A percentile compares a stretch with the other conserved stretches of the same genome.
Evolutionary conservation across 805 yeast genomes (phyloP).

Genomic region (Kodamaea neixiangensis): DNA sequence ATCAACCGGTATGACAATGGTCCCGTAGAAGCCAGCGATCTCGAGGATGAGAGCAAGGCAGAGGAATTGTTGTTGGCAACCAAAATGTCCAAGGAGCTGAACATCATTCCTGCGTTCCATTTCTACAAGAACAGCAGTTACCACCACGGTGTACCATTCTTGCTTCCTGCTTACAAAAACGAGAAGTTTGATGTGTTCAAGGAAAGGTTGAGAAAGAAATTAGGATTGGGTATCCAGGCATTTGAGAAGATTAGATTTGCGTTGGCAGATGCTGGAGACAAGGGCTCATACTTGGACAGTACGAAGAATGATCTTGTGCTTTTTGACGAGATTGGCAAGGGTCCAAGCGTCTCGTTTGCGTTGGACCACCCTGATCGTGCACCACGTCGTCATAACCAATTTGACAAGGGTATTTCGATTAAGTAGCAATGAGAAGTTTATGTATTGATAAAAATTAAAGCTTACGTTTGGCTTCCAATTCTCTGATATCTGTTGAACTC

Average conservation of each 20-base stretch:
- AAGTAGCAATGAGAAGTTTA: slow-evolving; percentile 18
- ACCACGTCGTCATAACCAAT: slow-evolving; percentile 39
- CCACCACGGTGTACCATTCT: slow-evolving; percentile 83
- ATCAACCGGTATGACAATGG: slow-evolving; percentile 24
- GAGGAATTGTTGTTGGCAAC: slow-evolving; percentile 25
- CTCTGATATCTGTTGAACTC: slow-evolving; percentile 81
- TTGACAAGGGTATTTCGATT: slow-evolving; percentile 47
- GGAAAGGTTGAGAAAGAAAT: slow-evolving; percentile 61
- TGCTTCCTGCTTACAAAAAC: slow-evolving; percentile 66
- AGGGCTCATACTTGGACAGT: slow-evolving; percentile 46
- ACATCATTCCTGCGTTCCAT: slow-evolving; percentile 69
- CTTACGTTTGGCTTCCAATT: slow-evolving; percentile 12
- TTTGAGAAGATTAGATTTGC: slow-evolving; percentile 76
- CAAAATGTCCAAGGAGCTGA: slow-evolving; percentile 29
- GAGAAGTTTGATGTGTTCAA: slow-evolving; percentile 67
- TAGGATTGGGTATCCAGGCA: slow-evolving; percentile 79
- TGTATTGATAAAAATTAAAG: not conserved
- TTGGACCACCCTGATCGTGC: slow-evolving; percentile 87
- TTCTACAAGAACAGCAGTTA: slow-evolving; percentile 67
- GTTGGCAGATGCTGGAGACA: slow-evolving; percentile 44
- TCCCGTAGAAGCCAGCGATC: slow-evolving; percentile 22
- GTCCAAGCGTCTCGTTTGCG: slow-evolving; percentile 59
- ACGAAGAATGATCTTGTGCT: slow-evolving; percentile 56
- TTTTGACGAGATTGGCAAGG: slow-evolving; percentile 50
- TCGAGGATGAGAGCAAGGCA: slow-evolving; percentile 25